A percentile compares a stretch with the other conserved stretches of the same genome.
Evolutionary conservation across 306 rosid species (phyloP).

Genomic region (Cicer judaicum): DNA sequence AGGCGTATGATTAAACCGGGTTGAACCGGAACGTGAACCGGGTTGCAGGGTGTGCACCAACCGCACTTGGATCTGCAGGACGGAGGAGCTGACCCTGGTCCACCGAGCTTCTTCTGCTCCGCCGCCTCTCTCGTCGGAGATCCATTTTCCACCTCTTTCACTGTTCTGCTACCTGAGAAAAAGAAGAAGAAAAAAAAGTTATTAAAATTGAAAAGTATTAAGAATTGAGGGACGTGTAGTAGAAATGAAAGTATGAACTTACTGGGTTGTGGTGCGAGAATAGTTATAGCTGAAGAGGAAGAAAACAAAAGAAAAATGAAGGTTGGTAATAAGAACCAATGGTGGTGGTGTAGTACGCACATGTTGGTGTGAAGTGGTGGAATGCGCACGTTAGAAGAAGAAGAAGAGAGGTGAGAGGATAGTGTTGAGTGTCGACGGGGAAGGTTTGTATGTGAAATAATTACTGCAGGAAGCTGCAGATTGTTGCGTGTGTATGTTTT

Average conservation of each 20-base stretch:
- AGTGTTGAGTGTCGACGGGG: conserved; percentile 20
- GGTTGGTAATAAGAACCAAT: conserved; percentile 50
- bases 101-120: conserved; percentile 53
- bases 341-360: conserved; percentile 49
- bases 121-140: conserved; percentile 6
- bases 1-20: conserved; percentile 76
- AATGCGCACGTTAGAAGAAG: conserved; percentile 36
- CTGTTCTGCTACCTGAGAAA: conserved; percentile 44
- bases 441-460: conserved; percentile 14
- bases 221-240: too few species aligned
- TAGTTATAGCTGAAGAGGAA: conserved; percentile 47
- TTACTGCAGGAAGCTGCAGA: conserved; percentile 36
- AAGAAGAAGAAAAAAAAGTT: neutral
- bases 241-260: conserved; percentile 18
- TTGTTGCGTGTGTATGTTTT: conserved; percentile 44
- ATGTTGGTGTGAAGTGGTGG: conserved; percentile 48
- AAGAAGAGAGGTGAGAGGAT: neutral
- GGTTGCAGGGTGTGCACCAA: conserved; percentile 72
- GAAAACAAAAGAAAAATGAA: conserved; percentile 65
- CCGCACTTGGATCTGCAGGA: conserved; percentile 86
- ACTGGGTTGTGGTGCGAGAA: conserved; percentile 58
- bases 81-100: conserved; percentile 87
- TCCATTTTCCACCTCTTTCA: conserved; percentile 32
- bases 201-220: neutral
- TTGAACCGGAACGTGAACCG: conserved; percentile 86